Evolutionary conservation across 2,329 filamentous ascomycete genomes (phyloP), one percentile per base, ranked within the genome.

Genomic region (Colletotrichum falcatum): DNA sequence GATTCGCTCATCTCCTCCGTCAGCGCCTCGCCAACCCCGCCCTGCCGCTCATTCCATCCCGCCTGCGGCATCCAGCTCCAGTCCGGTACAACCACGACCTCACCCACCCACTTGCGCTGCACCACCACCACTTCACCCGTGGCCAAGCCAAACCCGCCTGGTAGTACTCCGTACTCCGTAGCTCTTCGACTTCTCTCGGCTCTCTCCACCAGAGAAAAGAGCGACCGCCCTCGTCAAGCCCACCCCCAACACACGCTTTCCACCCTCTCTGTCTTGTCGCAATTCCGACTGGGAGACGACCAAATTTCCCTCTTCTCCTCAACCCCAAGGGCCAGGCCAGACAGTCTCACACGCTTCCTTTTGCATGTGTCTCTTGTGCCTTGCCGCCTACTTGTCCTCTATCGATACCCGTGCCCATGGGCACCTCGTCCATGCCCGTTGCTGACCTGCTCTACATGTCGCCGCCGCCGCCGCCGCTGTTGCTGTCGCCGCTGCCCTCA

Each of bases 401-500:
- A 20, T 46, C 18, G 30, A 44, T 26, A 48, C 28, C 26, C 39
- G 56, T 61, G 59, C 58, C 59, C 64, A 71, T 71, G 68, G 48
- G 51, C 64, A 51, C 58, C 65, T 68, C 51, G 64, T 51, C 68
- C 53, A 48, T 70, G 53, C 61, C 51, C 63, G 63, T 70, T 66
- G 54, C 33, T 39, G 66, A 49, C 64, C 58, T 62, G 68, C 48
- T 46, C 59, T 71, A 68, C 64, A 71, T 71, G 68, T 70, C 65
- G 65, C 67, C 67, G 51, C 68, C 53, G 59, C 66, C 28, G 54
- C 53, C 35, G 66, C 54, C 54, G 58, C 48, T 66, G 35, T 60
- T 60, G 58, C 48, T 66, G 35, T 60, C 39, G 61, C 48, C 28
- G 51, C 49, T 46, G 48, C 49, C 44, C 48, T 71, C 65, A 71